These are phyloP conservation scores for Aspergillus coremiiformis DNA, from an alignment of 495 filamentous ascomycete genomes.

Conservation along the genomic window DNA sequence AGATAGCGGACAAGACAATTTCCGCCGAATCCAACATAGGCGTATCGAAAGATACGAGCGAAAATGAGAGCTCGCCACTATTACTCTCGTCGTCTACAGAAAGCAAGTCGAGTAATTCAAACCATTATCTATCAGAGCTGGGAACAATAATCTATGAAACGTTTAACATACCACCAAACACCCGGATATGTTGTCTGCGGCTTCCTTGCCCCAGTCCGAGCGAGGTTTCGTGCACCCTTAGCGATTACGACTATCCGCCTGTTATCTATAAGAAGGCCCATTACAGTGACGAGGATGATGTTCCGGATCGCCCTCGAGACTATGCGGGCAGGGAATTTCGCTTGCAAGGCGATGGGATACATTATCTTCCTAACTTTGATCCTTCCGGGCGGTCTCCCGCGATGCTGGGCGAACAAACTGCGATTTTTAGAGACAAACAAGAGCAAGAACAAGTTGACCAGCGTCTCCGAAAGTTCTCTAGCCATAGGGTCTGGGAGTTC, in stretches of 20 bases:
- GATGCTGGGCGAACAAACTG: constrained; percentile 46
- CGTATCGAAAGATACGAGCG: constrained; percentile 4
- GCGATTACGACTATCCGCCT: constrained; percentile 35
- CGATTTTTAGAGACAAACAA: constrained; percentile 37
- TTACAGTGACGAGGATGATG: constrained; percentile 80
- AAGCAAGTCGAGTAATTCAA: constrained; percentile 2
- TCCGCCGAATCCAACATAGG: constrained; percentile 3
- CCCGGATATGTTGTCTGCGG: constrained; percentile 20
- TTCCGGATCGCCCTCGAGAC: constrained; percentile 69
- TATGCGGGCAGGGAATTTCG: constrained; percentile 88
- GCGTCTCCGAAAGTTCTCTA: constrained; percentile 34
- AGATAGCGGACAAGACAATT: constrained; percentile 14
- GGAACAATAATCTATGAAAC: constrained; percentile 18
- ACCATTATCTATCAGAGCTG: constrained; percentile 21
- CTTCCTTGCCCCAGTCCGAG: constrained; percentile 20
- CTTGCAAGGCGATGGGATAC: constrained; percentile 62
- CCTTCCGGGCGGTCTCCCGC: constrained; percentile 49
- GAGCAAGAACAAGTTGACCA: constrained; percentile 45
- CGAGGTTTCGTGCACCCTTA: constrained; percentile 25
- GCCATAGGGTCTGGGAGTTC: constrained; percentile 35
- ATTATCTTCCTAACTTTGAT: constrained; percentile 77
- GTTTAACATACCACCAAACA: constrained; percentile 23
- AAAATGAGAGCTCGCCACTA: constrained; percentile 12
- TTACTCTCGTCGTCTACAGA: constrained; percentile 20
- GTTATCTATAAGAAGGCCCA: constrained; percentile 80